Percentiles rank a stretch among this genome's conserved stretches.
Evolutionary conservation across 352 stramenopile genomes (phyloP).

Genomic region (Saprolegnia parasitica): DNA sequence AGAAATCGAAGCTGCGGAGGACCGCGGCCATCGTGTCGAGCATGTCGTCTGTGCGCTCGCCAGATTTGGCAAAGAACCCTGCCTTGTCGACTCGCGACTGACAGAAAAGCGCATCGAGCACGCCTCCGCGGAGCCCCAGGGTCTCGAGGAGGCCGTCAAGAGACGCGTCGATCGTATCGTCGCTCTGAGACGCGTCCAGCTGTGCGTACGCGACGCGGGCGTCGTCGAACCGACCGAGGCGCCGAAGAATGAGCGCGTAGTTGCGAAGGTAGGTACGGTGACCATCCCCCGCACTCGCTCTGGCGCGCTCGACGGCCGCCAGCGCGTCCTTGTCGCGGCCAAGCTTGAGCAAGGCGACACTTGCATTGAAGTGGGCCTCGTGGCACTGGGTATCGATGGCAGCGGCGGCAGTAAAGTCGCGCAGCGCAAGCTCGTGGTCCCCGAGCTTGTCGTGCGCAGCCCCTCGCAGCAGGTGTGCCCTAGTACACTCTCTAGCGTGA

Average conservation of each 20-base stretch:
- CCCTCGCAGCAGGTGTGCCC: constrained; percentile 9
- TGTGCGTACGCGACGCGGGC: constrained; percentile 25
- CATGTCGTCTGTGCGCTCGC: background rate
- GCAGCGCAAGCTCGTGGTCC: background rate
- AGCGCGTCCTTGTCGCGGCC: constrained; percentile 11
- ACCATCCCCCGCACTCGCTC: background rate
- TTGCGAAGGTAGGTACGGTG: constrained; percentile 13
- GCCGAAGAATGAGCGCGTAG: constrained; percentile 24
- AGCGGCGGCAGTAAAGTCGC: constrained; percentile 13
- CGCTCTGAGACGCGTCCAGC: background rate
- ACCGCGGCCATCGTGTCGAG: constrained; percentile 1
- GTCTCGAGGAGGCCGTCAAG: constrained; percentile 13
- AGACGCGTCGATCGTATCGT: constrained; percentile 1
- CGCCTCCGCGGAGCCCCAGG: background rate
- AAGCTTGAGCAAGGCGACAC: constrained; percentile 27
- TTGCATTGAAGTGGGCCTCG: constrained; percentile 22
- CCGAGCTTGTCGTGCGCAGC: constrained; percentile 11
- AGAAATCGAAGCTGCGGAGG: constrained; percentile 18
- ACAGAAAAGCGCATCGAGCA: constrained; percentile 27
- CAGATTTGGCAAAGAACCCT: constrained; percentile 4
- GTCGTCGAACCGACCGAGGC: constrained; percentile 21
- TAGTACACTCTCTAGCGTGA: background rate
- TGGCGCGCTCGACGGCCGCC: background rate
- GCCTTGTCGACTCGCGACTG: constrained; percentile 21
- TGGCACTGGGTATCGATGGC: constrained; percentile 14